Base-by-base conservation (phyloP, 495 filamentous ascomycete species). In the Lasiosphaeria miniovina region DNA sequence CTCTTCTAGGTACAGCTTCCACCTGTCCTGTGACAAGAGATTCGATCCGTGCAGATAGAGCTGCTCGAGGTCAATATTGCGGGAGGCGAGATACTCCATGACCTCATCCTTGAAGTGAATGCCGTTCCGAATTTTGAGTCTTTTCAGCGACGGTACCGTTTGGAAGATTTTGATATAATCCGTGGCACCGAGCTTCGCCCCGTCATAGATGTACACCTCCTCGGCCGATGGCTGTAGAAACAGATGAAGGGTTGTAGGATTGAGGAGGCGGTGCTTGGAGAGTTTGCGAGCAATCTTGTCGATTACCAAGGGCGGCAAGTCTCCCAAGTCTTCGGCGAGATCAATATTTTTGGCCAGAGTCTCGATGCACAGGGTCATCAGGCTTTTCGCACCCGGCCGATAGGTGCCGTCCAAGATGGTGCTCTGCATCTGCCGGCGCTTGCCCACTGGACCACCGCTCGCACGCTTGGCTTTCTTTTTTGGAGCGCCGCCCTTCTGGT, bases 31-130 rank as follows among this genome's bases (percentile, higher is more conserved):
- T 4, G 84, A 83, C 8, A 96, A 75, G 4, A 96, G 81, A 61
- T 96, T 96, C 2, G 90, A 85, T 14, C 89, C 87, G 65, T 90
- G 84, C 5, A 96, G 64, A 70, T 72, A 90, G 73, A 76, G 85
- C 58, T 67, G 83, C 60, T 77, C 80, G 49, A 96, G 78, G 9
- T 81, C 65, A 43, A 86, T 75, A 45, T 87, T 73, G 31, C 88
- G 86, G 55, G 86, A 86, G 4, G 89, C 75, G 65, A 96, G 83
- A 71, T 90, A 95, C 17, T 93, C 80, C 67, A 96, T 78, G 33
- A 90, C 86, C 11, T 76, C 70, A 65, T 96, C 88, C 70, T 94
- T 95, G 80, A 96, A 86, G 64, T 94, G 90, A 38, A 90, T 86
- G n/a, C 85, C 89, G 67, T 93, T 90, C 43, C 85, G 83, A 49